Evolutionary conservation across 495 filamentous ascomycete genomes (phyloP).

Genomic region (Penicillium macrosclerotiorum): DNA sequence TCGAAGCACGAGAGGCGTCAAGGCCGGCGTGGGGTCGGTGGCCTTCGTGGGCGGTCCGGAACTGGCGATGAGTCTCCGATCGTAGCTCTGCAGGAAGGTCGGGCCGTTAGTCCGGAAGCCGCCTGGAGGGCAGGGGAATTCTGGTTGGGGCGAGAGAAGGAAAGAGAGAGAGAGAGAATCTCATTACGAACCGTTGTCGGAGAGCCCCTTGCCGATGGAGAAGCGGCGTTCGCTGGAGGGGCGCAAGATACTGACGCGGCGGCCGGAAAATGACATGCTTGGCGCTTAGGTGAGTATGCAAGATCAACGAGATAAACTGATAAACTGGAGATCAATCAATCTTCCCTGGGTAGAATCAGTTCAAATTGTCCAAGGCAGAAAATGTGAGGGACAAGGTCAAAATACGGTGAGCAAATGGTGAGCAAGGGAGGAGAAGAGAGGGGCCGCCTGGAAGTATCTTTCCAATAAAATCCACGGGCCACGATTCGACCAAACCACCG

Average conservation of each 20-base stretch:
- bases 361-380: neutral
- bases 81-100: conserved; percentile 54
- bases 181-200: conserved; percentile 42
- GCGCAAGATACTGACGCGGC: conserved; percentile 46
- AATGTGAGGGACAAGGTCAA: too few species aligned
- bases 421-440: conserved; percentile 2
- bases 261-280: conserved; percentile 53
- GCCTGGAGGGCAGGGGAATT: too few species aligned
- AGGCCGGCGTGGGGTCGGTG: conserved; percentile 88
- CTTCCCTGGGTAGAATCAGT: neutral
- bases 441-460: neutral
- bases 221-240: conserved; percentile 39
- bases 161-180: neutral
- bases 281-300: neutral
- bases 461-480: conserved; percentile 8
- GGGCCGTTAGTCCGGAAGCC: conserved; percentile 12
- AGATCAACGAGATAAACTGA: neutral
- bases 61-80: conserved; percentile 81
- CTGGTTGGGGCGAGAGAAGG: neutral
- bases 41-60: conserved; percentile 81
- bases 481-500: conserved; percentile 30
- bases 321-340: neutral
- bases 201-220: conserved; percentile 39
- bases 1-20: conserved; percentile 77
- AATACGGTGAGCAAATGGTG: neutral